Base-by-base conservation (phyloP, 371 early-diverging fungal genomes). In the Syncephalastrum monosporum region DNA sequence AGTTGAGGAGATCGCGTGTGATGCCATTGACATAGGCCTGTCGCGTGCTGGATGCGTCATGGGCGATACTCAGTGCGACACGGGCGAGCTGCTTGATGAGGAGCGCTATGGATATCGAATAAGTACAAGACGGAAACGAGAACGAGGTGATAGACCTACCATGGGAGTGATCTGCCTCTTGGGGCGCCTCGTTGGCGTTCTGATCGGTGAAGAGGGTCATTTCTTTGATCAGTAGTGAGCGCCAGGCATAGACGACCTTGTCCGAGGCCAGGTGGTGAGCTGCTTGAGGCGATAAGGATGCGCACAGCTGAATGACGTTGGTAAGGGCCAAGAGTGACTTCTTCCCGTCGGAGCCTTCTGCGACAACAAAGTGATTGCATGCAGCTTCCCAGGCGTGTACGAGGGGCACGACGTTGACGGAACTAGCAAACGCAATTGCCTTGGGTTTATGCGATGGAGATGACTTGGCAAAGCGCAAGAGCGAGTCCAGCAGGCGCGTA, bases 1-100 rank as follows among this genome's bases (percentile, higher is more conserved):
- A 49, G 33, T 63, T 62, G 5, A 59, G 57, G 14, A 67, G 54
- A 51, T 64, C 53, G 29, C 54, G 53, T 0, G 64, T 48, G 8
- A 55, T 21, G 27, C 59, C 51, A 46, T 63, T 41, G 4, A 61
- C 53, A 45, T 42, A 48, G 10, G 50, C 5, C 27, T 60, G 56
- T 15, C 41, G 29, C 29, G 27, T 14, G 7, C 33, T 15, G 43
- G 55, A 43, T 13, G 55, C 14, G 4, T 6, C 13, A 2, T 19
- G 16, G 33, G 61, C 48, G 15, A 50, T 23, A 17, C 33, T 16
- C 13, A 42, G 52, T 17, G 53, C 43, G 19, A 53, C 48, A 12
- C 51, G 51, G 7, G 17, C 23, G 14, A 57, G 19, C n/a, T 46
- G 43, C 38, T 21, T 38, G 25, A 60, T 49, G n/a, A 33, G 38